These are phyloP conservation scores for Ballota nigra DNA, from an alignment of 257 asterid genomes.

Conservation along the genomic window DNA sequence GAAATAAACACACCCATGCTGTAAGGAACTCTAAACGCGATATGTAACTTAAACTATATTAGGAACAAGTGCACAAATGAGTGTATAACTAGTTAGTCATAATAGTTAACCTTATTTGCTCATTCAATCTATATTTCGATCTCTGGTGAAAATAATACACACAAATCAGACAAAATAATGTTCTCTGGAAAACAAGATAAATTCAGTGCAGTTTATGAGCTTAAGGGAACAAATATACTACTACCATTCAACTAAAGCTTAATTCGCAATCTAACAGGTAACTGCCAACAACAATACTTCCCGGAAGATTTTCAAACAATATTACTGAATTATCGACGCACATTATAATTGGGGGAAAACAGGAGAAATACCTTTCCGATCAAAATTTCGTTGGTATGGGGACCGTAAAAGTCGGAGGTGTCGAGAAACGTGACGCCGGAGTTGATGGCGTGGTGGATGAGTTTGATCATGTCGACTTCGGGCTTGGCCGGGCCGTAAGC, in stretches of 20 bases:
- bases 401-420: constrained; percentile 36
- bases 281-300: background rate
- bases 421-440: constrained; percentile 39
- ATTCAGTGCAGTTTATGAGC: background rate
- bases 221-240: background rate
- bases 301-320: background rate
- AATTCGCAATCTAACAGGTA: background rate
- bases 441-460: constrained; percentile 31
- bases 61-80: background rate
- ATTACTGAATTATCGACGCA: background rate
- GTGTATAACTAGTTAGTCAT: too few relatives aligned
- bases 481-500: constrained; percentile 28
- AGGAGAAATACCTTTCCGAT: constrained; percentile 27
- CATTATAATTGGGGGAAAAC: background rate
- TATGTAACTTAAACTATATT: background rate
- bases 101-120: too few relatives aligned
- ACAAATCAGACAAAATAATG: background rate
- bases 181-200: background rate
- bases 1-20: background rate
- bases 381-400: constrained; percentile 31
- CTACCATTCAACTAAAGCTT: background rate
- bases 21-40: background rate
- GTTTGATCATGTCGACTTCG: constrained; percentile 31
- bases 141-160: background rate
- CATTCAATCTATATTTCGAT: background rate